Percentiles rank a stretch among this genome's conserved stretches.
phyloP scores from a whole-genome alignment of 805 yeast species.

The Candida corydali region DNA sequence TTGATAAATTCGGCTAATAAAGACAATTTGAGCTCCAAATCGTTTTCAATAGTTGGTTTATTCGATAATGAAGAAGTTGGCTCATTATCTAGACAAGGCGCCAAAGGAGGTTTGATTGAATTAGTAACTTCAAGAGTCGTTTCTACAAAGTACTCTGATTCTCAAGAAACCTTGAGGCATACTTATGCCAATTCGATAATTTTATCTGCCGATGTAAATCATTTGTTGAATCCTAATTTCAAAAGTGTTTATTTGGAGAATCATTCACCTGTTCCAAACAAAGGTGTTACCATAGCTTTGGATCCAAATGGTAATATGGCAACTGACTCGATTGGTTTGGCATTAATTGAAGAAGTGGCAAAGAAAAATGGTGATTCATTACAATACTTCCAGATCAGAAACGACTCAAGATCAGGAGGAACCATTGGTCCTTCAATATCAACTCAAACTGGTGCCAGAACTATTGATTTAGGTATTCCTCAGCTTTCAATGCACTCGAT shows the following conservation, averaged over 20 bases:
- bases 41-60: conserved; percentile 58
- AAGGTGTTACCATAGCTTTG: conserved; percentile 64
- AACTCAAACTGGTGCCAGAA: conserved; percentile 64
- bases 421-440: conserved; percentile 78
- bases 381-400: conserved; percentile 84
- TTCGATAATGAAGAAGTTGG: conserved; percentile 86
- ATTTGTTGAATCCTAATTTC: conserved; percentile 78
- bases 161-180: conserved; percentile 29
- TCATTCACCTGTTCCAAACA: conserved; percentile 78
- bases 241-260: conserved; percentile 62
- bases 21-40: conserved; percentile 20
- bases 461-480: conserved; percentile 78
- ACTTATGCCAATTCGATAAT: conserved; percentile 73
- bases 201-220: conserved; percentile 81
- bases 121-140: conserved; percentile 56
- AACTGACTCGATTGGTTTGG: conserved; percentile 70
- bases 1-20: conserved; percentile 40
- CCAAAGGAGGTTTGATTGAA: conserved; percentile 72
- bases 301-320: conserved; percentile 85
- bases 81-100: conserved; percentile 76
- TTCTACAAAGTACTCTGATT: conserved; percentile 22
- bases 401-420: conserved; percentile 82
- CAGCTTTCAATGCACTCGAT: conserved; percentile 86
- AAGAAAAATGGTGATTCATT: conserved; percentile 56
- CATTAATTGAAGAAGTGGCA: conserved; percentile 69